Evolutionary conservation across 2,329 filamentous ascomycete species (phyloP), one percentile per base, ranked within the genome.

Genomic region (Ophiostoma australiae): DNA sequence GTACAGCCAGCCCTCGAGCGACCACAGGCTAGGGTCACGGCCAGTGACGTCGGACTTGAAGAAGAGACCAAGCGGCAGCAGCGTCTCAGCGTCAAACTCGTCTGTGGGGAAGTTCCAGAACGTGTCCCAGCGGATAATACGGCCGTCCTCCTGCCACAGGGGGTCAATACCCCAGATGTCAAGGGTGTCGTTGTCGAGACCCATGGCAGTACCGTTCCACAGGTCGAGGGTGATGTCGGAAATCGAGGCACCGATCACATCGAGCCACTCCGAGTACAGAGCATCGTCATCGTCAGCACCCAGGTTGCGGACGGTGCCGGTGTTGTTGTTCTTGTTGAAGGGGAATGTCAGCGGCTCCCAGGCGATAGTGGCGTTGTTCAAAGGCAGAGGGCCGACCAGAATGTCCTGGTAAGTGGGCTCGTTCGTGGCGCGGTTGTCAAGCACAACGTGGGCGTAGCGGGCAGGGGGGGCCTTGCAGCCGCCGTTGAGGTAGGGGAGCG

Each of bases 1-100:
- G 75, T 86, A 87, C 20, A 85, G 81, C 84, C 85, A 87, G 1
- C 83, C 83, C 23, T 81, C 78, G 0, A 86, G 75, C 17, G 76
- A 78, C 86, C 86, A 88, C 48, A 83, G 78, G 17, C 79, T 78
- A 10, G 83, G 81, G 72, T 87, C 82, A 6, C 83, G 80, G 0
- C 84, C 83, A 0, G 84, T 86, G 0, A 86, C 76, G 72, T 88
- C 83, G 1, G 78, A 77, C 74, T 80, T 79, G 75, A 82, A 78
- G 70, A 78, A 81, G 0, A 86, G 74, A 1, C 82, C 82, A 1
- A 83, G 80, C 1, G 84, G 83, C 13, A 84, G 77, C 15, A 85
- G 76, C 1, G 82, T 82, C 52, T 76, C 75, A 11, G 80, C 79
- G 67, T 83, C 82, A 4, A 83, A 83, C 8, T 77, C 77, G 39